Evolutionary conservation across 2,329 filamentous ascomycete species (phyloP).

Genomic region (Scedosporium apiospermum): DNA sequence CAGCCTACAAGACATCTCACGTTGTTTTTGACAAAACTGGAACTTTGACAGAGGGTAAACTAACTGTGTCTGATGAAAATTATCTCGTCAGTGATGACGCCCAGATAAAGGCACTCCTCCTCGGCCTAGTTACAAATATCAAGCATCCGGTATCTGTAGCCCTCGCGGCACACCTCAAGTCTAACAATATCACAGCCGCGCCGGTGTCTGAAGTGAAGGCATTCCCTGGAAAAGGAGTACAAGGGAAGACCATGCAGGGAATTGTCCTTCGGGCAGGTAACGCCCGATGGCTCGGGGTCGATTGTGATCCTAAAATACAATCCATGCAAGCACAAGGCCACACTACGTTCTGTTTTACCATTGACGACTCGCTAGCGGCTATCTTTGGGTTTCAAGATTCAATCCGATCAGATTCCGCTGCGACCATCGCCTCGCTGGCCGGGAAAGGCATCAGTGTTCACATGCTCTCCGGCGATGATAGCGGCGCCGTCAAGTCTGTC

Average conservation of each 20-base stretch:
- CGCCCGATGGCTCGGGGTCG: conserved; percentile 33
- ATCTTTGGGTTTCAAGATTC: conserved; percentile 37
- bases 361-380: conserved; percentile 25
- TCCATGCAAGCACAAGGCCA: conserved; percentile 23
- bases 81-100: not conserved
- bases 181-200: not conserved
- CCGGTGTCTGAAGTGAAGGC: conserved; percentile 6
- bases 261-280: conserved; percentile 37
- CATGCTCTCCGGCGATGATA: conserved; percentile 43
- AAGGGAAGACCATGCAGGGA: conserved; percentile 9
- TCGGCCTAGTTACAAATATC: conserved; percentile 9
- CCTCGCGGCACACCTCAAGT: not conserved
- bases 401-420: conserved; percentile 30
- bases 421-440: conserved; percentile 25
- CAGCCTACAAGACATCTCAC: conserved; percentile 50
- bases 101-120: conserved; percentile 8
- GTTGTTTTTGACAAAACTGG: conserved; percentile 77
- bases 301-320: conserved; percentile 21
- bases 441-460: conserved; percentile 31
- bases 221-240: not conserved
- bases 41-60: conserved; percentile 54
- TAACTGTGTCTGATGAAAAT: conserved; percentile 27
- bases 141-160: not conserved
- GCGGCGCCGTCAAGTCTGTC: conserved; percentile 33
- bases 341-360: conserved; percentile 38